These are phyloP conservation scores for Nigrospora oryzae DNA, from an alignment of 2,329 filamentous ascomycete genomes.

Conservation along the genomic window DNA sequence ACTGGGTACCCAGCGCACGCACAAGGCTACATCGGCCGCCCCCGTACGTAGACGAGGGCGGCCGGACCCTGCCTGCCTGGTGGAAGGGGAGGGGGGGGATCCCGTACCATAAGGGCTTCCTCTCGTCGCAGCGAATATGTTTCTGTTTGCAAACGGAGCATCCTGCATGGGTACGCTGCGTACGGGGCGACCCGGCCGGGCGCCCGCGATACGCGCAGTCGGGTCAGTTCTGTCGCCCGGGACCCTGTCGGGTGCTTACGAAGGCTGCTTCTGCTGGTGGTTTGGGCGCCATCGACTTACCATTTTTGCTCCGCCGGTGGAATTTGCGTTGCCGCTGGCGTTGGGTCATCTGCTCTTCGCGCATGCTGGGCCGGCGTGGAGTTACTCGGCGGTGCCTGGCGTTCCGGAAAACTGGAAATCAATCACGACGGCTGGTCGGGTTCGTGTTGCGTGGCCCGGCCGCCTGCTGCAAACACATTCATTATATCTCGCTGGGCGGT, in stretches of 20 bases:
- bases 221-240: neutral
- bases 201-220: neutral
- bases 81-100: neutral
- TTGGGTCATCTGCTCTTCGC: slow-evolving; percentile 11
- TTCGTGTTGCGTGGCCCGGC: too few species aligned
- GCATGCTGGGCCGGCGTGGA: slow-evolving; percentile 1
- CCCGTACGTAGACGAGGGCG: too few species aligned
- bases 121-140: slow-evolving; percentile 37
- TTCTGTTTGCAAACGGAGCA: slow-evolving; percentile 28
- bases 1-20: too few species aligned
- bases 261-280: too few species aligned
- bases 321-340: slow-evolving; percentile 23
- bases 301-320: slow-evolving; percentile 21
- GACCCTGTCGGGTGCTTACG: too few species aligned
- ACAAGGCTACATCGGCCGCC: too few species aligned
- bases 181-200: neutral
- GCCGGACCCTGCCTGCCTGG: too few species aligned
- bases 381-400: too few species aligned
- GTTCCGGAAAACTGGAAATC: too few species aligned
- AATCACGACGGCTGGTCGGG: too few species aligned
- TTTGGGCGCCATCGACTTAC: slow-evolving; percentile 8
- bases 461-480: too few species aligned
- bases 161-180: slow-evolving; percentile 12
- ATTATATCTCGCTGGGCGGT: too few species aligned
- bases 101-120: slow-evolving; percentile 35